Evolutionary conservation across 2,329 filamentous ascomycete species (phyloP), one percentile per base, ranked within the genome.

Genomic region (Fusarium secorum): DNA sequence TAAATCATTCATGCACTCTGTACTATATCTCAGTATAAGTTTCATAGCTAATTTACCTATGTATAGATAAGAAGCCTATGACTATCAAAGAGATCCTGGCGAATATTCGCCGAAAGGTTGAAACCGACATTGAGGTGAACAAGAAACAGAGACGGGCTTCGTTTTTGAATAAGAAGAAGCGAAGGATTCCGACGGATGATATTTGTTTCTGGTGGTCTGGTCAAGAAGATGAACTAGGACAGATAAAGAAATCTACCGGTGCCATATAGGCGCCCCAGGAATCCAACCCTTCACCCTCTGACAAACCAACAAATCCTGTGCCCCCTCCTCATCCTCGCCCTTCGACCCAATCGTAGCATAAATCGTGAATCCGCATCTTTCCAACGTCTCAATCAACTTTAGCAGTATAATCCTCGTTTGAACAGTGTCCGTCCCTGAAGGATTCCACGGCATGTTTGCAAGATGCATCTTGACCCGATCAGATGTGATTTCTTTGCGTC

Each of bases 241-340:
- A 22, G 1, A 20, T 30, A 30, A 17, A 14, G 3, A 32, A 59
- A 11, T 15, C 22, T 26, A 54, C 28, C 42, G 42, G 24, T 70
- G 67, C 52, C 62, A 66, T 17, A 70, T 63, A 3, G 67, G 66
- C 11, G 61, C 56, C 18, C 68, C 68, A 20, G 67, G 63, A 33
- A 68, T 28, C 68, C 68, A 71, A 49, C 63, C 57, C 32, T 38
- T 58, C 10, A 52, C 49, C 49, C 67, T 52, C 26, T 71, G 67
- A 18, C 68, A 71, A 9, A 71, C 20, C 26, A 71, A 32, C 30
- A 71, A 13, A 49, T 71, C 67, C 10, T 64, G 44, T 2, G 52
- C 53, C 0, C 53, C 53, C 17, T 51, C 52, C 15, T 57, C 57
- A 24, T 63, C 35, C 9, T 56, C 48, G 0, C 61, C 61, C 20